Conservation (phyloP, 495 filamentous ascomycete genomes). For the Penicillium salamii region DNA sequence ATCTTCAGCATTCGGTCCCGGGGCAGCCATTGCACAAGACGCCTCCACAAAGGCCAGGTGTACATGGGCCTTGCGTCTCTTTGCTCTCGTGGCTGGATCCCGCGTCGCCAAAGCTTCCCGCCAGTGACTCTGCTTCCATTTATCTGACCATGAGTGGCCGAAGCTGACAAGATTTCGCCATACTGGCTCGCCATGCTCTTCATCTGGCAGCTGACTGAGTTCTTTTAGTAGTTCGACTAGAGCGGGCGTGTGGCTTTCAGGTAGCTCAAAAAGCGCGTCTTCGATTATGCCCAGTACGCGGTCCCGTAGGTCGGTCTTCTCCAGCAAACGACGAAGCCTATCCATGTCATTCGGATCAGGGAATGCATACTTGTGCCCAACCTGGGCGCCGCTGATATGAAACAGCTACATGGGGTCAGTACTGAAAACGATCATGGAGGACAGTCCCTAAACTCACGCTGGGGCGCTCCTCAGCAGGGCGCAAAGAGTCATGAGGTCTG, state of each 20-base stretch:
- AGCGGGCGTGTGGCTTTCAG: conserved; percentile 2
- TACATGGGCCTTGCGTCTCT: conserved; percentile 2
- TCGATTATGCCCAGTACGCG: conserved; percentile 5
- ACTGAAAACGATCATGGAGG: not conserved
- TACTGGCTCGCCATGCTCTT: conserved; percentile 2
- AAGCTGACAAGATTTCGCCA: conserved; percentile 2
- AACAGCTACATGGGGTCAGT: conserved; percentile 37
- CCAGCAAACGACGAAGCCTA: conserved; percentile 2
- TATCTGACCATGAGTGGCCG: conserved; percentile 7
- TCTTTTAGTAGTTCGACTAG: conserved; percentile 2
- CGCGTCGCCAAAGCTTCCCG: conserved; percentile 2
- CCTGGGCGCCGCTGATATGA: conserved; percentile 25
- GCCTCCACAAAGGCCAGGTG: conserved; percentile 8
- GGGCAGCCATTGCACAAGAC: conserved; percentile 7
- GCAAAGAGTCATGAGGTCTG: conserved; percentile 38
- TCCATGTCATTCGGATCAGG: conserved; percentile 13
- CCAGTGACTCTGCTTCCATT: conserved; percentile 8
- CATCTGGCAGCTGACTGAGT: conserved; percentile 2
- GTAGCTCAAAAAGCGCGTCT: conserved; percentile 7
- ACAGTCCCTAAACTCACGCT: conserved; percentile 62
- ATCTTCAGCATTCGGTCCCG: conserved; percentile 5
- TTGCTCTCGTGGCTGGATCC: conserved; percentile 8
- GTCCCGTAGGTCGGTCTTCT: conserved; percentile 5
- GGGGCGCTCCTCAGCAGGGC: conserved; percentile 75
- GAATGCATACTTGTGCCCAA: conserved; percentile 11